Evolutionary conservation across 2,329 filamentous ascomycete genomes (phyloP), one percentile per base, ranked within the genome.

Genomic region (Corinectria fuckeliana): DNA sequence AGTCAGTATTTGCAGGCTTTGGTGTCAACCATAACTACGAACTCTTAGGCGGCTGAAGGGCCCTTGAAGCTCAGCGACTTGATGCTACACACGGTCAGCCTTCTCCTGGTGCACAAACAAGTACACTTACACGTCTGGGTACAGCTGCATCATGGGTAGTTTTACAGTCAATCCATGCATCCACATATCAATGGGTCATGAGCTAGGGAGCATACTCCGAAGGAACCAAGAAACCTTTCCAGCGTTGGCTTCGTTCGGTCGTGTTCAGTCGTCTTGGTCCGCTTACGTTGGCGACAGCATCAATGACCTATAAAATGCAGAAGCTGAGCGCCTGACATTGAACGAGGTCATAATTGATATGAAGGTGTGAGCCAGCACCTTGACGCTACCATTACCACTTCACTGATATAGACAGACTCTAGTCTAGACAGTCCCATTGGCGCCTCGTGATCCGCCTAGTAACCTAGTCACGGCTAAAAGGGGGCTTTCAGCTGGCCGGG

Each of bases 221-320:
- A 97, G 82, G 72, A 97, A 91, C 84, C 87, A 97, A 69, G 92
- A 86, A 36, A 97, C 90, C 69, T 90, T 88, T 30, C 91, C 91
- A n/a, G 87, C 88, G 53, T 83, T 82, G 2, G 82, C 76, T 0
- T 89, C 88, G 71, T 89, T 82, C 63, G n/a, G n/a, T n/a, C n/a
- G n/a, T n/a, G n/a, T n/a, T n/a, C n/a, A n/a, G n/a, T n/a, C n/a
- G n/a, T n/a, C n/a, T n/a, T n/a, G n/a, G n/a, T n/a, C n/a, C n/a
- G n/a, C n/a, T n/a, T n/a, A n/a, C n/a, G n/a, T n/a, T n/a, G n/a
- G n/a, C n/a, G n/a, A n/a, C n/a, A n/a, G n/a, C n/a, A n/a, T n/a
- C n/a, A n/a, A n/a, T n/a, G n/a, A n/a, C n/a, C n/a, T n/a, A n/a
- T n/a, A n/a, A n/a, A n/a, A n/a, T n/a, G n/a, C n/a, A n/a, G n/a